Evolutionary conservation across 1,139 yeast genomes (phyloP).

Genomic region (Hansenula lynferdii): DNA sequence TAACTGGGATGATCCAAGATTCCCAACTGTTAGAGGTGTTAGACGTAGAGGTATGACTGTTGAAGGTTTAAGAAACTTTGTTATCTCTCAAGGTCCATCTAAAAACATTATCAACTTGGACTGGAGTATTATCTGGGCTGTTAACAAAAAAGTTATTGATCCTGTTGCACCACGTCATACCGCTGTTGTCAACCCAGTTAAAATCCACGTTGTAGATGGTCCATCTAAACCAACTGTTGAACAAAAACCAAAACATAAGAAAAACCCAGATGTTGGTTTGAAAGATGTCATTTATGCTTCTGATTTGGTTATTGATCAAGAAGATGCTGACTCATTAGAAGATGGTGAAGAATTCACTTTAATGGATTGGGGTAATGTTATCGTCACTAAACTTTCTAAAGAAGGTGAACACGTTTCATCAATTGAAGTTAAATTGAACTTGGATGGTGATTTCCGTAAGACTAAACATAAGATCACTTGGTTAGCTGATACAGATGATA

Average conservation of each 20-base stretch:
- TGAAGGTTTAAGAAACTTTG: slow-evolving; percentile 91
- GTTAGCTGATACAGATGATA: slow-evolving; percentile 81
- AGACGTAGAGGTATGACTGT: slow-evolving; percentile 99
- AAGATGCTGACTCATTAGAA: slow-evolving; percentile 71
- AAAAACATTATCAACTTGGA: slow-evolving; percentile 93
- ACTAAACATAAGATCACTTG: slow-evolving; percentile 94
- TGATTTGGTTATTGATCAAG: slow-evolving; percentile 76
- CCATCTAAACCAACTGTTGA: slow-evolving; percentile 62
- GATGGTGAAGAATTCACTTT: slow-evolving; percentile 86
- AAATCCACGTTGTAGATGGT: slow-evolving; percentile 62
- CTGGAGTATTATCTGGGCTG: slow-evolving; percentile 97
- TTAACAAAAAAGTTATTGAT: slow-evolving; percentile 93
- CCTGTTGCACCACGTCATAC: slow-evolving; percentile 96
- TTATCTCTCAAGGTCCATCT: slow-evolving; percentile 94
- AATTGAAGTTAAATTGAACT: slow-evolving; percentile 75
- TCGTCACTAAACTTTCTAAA: slow-evolving; percentile 66
- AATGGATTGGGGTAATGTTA: slow-evolving; percentile 99
- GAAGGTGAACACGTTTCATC: slow-evolving; percentile 53
- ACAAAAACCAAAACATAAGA: slow-evolving; percentile 89
- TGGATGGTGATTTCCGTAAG: slow-evolving; percentile 97
- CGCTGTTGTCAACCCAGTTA: slow-evolving; percentile 68
- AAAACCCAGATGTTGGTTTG: slow-evolving; percentile 86
- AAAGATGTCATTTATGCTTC: slow-evolving; percentile 71
- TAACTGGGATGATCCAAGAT: slow-evolving; percentile 98
- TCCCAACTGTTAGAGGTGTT: slow-evolving; percentile 98